Evolutionary conservation across 176 grass and related monocot genomes (phyloP), one percentile per base, ranked within the genome.

Genomic region (Eleusine indica): DNA sequence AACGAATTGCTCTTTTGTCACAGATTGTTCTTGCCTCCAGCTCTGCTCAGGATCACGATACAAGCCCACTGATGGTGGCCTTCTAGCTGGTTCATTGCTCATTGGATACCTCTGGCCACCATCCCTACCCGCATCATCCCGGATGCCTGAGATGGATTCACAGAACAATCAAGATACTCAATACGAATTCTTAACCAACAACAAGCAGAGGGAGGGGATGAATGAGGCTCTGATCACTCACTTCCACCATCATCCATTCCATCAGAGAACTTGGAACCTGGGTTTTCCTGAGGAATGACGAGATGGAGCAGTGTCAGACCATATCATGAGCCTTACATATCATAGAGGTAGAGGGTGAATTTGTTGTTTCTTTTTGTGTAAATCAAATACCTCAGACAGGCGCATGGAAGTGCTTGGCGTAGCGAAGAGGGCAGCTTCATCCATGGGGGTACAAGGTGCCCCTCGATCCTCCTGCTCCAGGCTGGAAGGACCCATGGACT

Each of bases 161-260:
- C 30, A 44, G 32, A 82, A 7, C 41, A 85, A 85, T 28, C 40
- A 73, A n/a, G 28, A 60, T 49, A 30, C 54, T 70, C 83, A 74
- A 79, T 44, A 78, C 22, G 47, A 53, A 72, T 13, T 35, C 46
- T 39, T 19, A 43, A 37, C 49, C 25, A 37, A 74, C 32, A 63
- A 54, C 22, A 37, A 29, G 68, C 49, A 84, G 7, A 35, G 0
- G 38, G 63, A 18, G 41, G 1, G 10, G 32, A 60, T 61, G 32
- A 16, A 71, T 10, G 12, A 85, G 39, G 66, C 25, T 40, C 46
- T n/a, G 74, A 64, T 65, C 68, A 88, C 93, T 92, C 78, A 94
- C 93, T 90, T 92, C 87, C 87, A 67, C 83, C 93, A 58, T 83
- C 82, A 74, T 86, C 82, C 85, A 86, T 84, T 86, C 79, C 93